Base-by-base conservation (phyloP, 768 basidiomycete genomes). In the Piloderma croceum region DNA sequence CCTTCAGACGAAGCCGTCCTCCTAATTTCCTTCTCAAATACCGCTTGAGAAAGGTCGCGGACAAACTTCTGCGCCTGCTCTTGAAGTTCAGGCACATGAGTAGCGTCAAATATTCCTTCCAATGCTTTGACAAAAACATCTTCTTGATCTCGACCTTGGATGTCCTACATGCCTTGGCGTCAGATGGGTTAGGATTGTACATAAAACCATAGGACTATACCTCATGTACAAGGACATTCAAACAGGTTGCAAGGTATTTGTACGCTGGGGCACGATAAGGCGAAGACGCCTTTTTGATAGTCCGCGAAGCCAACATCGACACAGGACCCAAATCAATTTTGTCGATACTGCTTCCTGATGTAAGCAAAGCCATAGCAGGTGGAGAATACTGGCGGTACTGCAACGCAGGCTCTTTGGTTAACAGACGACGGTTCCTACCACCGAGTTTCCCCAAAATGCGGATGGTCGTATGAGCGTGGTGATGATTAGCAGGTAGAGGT, bases 401-500 rank as follows among this genome's bases (percentile, higher is more conserved):
- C 38, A 99, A 64, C 17, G 76, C 60, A 1, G 89, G 85, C 36
- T 92, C 86, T 46, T 85, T 83, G 43, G 82, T 78, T 43, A 96
- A 67, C 44, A 97, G 70, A 29, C 87, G 78, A 20, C 96, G 74
- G 60, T 98, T 99, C 36, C 96, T 70, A 2, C 96, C 96, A 6
- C 96, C 96, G 4, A 99, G 68, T 63, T 98, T 99, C 31, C 96
- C 96, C 3, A 99, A 69, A 42, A 99, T 97, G 19, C 96, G 84
- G 51, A 96, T 88, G 2, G 94, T 93, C 11, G 89, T 90, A 59
- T 97, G 90, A 1, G 96, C 83, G 39, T 91, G 89, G 44, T 83
- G 79, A 55, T 94, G 90, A 50, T 81, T 87, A 7, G 81, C 80
- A 5, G 96, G 96, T 7, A 90, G 64, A 0, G 96, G 96, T 54